Evolutionary conservation across 1,284 basidiomycete species (phyloP).

Genomic region (Cystobasidiaceae sp.): DNA sequence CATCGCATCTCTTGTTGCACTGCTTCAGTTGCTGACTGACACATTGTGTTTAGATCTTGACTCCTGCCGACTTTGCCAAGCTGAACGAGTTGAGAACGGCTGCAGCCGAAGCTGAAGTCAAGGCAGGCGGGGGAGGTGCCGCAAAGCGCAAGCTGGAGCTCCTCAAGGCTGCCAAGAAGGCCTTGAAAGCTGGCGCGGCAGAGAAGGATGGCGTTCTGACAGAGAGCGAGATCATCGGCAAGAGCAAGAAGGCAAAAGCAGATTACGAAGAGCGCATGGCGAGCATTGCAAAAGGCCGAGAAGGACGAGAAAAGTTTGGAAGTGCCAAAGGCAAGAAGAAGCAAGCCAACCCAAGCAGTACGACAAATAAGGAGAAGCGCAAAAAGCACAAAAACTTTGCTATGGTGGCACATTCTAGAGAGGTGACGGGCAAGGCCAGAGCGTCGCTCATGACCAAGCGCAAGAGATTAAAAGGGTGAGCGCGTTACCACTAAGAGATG

Average conservation of each 20-base stretch:
- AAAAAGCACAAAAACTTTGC: conserved; percentile 49
- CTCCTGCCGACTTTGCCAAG: conserved; percentile 93
- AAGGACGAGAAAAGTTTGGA: conserved; percentile 93
- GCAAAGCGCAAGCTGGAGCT: conserved; percentile 81
- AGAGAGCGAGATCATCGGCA: conserved; percentile 88
- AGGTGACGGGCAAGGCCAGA: conserved; percentile 25
- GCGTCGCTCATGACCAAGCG: conserved; percentile 21
- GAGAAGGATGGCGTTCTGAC: conserved; percentile 62
- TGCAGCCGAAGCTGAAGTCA: conserved; percentile 68
- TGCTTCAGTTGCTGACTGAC: not conserved
- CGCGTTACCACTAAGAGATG: no score
- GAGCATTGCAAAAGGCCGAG: conserved; percentile 83
- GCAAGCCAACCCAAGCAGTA: conserved; percentile 36
- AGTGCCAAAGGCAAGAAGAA: conserved; percentile 51
- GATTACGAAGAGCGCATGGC: conserved; percentile 94
- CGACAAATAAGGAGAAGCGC: conserved; percentile 71
- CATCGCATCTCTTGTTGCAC: no score
- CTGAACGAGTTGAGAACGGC: conserved; percentile 83
- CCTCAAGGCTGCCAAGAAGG: conserved; percentile 56
- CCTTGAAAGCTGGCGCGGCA: conserved; percentile 44
- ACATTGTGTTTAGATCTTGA: no score
- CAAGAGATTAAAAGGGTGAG: conserved; percentile 20
- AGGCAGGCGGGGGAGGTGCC: conserved; percentile 64
- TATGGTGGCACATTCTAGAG: conserved; percentile 33
- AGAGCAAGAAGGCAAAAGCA: conserved; percentile 86